These are phyloP conservation scores for Ramaria sp. DNA, from an alignment of 768 basidiomycete genomes.

Conservation along the genomic window DNA sequence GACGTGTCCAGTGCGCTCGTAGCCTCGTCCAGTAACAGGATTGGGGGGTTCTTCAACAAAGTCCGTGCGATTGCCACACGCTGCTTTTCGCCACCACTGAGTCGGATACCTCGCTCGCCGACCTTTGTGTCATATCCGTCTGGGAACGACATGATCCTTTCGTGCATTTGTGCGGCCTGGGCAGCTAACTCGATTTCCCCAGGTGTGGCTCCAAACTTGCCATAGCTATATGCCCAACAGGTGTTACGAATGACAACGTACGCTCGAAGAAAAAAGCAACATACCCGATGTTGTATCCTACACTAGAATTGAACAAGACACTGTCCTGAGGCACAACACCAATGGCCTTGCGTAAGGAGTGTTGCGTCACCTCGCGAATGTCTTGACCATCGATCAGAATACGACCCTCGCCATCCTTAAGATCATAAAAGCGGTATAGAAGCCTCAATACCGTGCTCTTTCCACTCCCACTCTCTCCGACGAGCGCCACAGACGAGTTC, in stretches of 20 bases:
- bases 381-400: slow-evolving; percentile 83
- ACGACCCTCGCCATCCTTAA: slow-evolving; percentile 64
- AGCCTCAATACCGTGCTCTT: slow-evolving; percentile 82
- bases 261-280: slow-evolving; percentile 12
- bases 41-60: slow-evolving; percentile 75
- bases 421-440: slow-evolving; percentile 88
- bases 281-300: slow-evolving; percentile 65
- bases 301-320: slow-evolving; percentile 60
- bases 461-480: slow-evolving; percentile 73
- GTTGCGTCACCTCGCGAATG: slow-evolving; percentile 79
- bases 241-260: not conserved
- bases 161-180: slow-evolving; percentile 79
- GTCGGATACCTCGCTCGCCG: slow-evolving; percentile 79
- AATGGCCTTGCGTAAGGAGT: slow-evolving; percentile 67
- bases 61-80: slow-evolving; percentile 82
- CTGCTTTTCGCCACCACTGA: slow-evolving; percentile 87
- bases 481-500: slow-evolving; percentile 80
- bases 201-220: slow-evolving; percentile 55
- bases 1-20: slow-evolving; percentile 82
- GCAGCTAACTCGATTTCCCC: slow-evolving; percentile 77
- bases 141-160: slow-evolving; percentile 73
- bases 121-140: slow-evolving; percentile 80
- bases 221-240: slow-evolving; percentile 39
- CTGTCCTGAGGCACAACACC: slow-evolving; percentile 88
- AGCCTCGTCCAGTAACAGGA: slow-evolving; percentile 70